Conservation (phyloP, 495 filamentous ascomycete species). For the Cairneyella variabilis region DNA sequence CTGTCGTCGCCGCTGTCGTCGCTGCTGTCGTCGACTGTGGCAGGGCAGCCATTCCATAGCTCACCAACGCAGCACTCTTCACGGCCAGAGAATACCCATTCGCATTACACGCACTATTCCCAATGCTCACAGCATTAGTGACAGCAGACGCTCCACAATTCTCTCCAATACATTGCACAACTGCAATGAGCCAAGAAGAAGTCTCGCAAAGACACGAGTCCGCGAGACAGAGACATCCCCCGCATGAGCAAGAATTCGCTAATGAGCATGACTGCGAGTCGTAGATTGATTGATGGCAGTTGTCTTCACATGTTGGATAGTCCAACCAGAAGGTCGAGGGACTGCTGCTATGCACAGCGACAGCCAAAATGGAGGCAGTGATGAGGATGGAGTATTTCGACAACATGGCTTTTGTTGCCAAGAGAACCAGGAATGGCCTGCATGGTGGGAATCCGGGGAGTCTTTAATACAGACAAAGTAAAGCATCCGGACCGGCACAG, state of each 20-base stretch:
- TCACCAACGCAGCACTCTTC: neutral
- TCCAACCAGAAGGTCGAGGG: neutral
- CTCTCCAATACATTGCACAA: conserved; percentile 1
- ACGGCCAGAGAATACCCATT: neutral
- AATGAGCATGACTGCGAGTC: neutral
- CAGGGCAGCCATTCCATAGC: neutral
- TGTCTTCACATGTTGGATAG: neutral
- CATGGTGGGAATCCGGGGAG: no score
- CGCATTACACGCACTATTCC: neutral
- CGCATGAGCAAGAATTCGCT: conserved; percentile 3
- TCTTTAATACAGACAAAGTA: no score
- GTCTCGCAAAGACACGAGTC: conserved; percentile 3
- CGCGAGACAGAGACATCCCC: neutral
- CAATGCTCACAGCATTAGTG: neutral
- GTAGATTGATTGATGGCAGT: conserved; percentile 1
- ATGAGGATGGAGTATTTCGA: no score
- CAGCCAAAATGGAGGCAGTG: no score
- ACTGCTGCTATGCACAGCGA: no score
- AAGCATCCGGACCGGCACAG: no score
- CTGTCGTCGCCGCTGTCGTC: neutral
- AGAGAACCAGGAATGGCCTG: no score
- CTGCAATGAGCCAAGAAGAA: neutral
- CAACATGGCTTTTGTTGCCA: no score
- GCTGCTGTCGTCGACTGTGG: neutral
- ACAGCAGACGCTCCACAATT: neutral